phyloP scores from a whole-genome alignment of 1,139 yeast genomes.

The Suhomyces bokatorum region DNA sequence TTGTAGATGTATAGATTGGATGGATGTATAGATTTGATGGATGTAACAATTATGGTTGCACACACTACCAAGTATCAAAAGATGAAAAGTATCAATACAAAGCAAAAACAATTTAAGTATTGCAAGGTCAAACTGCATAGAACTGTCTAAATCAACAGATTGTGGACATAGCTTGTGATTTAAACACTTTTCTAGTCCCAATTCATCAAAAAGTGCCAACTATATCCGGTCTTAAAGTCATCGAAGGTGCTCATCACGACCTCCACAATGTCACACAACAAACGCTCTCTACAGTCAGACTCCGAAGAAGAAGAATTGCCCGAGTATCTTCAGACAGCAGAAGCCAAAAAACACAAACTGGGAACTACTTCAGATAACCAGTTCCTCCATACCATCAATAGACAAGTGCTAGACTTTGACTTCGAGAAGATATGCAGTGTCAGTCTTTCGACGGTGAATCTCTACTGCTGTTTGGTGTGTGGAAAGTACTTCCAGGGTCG shows the following conservation, averaged over 20 bases:
- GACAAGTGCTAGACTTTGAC: conserved; percentile 65
- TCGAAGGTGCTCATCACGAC: not conserved
- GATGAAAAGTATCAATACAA: too few relatives aligned
- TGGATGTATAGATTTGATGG: not conserved
- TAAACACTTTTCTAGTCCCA: not conserved
- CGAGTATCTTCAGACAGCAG: not conserved
- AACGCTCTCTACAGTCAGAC: not conserved
- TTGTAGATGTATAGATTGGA: not conserved
- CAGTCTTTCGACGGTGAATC: conserved; percentile 58
- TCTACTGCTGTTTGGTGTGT: conserved; percentile 73
- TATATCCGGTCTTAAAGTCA: not conserved
- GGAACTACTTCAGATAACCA: not conserved
- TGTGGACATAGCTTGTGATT: too few relatives aligned
- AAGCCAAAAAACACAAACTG: not conserved
- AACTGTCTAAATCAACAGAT: too few relatives aligned
- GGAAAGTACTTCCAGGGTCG: conserved; percentile 77
- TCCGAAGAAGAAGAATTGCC: not conserved
- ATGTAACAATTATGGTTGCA: not conserved
- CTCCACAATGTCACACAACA: not conserved
- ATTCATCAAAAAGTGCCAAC: not conserved
- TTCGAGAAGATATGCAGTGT: conserved; percentile 66
- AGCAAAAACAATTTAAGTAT: too few relatives aligned
- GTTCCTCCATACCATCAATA: conserved; percentile 57
- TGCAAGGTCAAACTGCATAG: too few relatives aligned
- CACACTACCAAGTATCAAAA: not conserved